Base-by-base conservation (phyloP, 805 yeast species). In the Ogataea haglerorum region DNA sequence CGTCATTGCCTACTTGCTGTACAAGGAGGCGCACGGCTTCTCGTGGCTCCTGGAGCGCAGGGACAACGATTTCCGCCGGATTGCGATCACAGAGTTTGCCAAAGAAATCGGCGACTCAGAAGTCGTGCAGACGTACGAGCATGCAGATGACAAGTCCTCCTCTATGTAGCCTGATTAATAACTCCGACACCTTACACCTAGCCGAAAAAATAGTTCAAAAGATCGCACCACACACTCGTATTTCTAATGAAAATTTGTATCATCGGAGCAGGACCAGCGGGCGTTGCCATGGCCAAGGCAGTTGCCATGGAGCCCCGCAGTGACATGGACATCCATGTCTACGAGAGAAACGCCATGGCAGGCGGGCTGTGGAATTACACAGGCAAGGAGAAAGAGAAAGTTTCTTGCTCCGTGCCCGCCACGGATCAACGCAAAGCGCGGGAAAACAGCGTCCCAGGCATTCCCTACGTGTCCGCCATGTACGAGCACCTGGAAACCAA, bases 291-390 rank as follows among this genome's bases (percentile, higher is more conserved):
- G 36, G 65, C 67, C 9, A 60, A 63, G 33, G 62, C 67, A 4
- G 32, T 62, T 13, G 58, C 60, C 8, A 38, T 58, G 24, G 67
- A 63, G 43, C 65, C 67, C 14, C 37, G 51, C n/a, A 56, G 58
- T 1, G 34, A 39, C 13, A 22, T 45, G 5, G 34, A 38, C 3
- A 50, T 60, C 30, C 34, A 42, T 3, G 58, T 63, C 9, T 63
- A 42, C 42, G 67, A 63, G 38, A 53, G 65, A 47, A 46, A 57
- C 31, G 41, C 53, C 4, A 45, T 47, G 16, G 56, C 61, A 14
- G 67, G 67, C 47, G 67, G 67, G 5, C 47, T 63, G 29, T 63
- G 67, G 67, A 39, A 51, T 38, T 64, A 61, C 39, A 54, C 61
- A 3, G 59, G 57, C 12, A 53, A 46, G 31, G 54, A 56, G 12